Conservation (phyloP, 23 red algal genomes). For the Gracilariopsis chorda region DNA sequence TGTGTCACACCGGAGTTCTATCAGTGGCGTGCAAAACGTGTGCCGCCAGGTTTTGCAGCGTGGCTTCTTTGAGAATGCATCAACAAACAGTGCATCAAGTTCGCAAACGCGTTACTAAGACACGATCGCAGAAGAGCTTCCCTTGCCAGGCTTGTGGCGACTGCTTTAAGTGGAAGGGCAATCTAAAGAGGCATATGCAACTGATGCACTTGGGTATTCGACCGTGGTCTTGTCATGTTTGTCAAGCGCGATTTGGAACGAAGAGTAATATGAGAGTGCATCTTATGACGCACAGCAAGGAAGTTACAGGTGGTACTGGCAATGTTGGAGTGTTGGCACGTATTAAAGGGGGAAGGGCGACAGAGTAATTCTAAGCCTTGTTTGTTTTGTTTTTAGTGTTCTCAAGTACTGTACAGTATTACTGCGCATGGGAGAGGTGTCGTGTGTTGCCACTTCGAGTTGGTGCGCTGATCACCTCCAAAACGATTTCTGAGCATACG, state of each 20-base stretch:
- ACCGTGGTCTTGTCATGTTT: conserved; percentile 40
- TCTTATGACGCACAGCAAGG: conserved; percentile 37
- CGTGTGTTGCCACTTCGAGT: too few relatives aligned
- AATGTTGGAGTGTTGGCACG: too few relatives aligned
- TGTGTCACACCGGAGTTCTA: conserved; percentile 45
- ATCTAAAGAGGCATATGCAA: conserved; percentile 46
- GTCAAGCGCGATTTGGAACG: conserved; percentile 48
- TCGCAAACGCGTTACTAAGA: neutral
- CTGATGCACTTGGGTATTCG: conserved; percentile 26
- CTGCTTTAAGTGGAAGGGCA: conserved; percentile 63
- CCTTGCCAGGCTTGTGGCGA: conserved; percentile 28
- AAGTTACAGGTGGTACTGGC: too few relatives aligned
- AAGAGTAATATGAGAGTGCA: conserved; percentile 62
- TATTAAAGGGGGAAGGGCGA: too few relatives aligned
- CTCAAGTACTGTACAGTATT: too few relatives aligned
- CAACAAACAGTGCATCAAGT: conserved; percentile 8
- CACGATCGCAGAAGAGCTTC: neutral
- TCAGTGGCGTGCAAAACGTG: neutral
- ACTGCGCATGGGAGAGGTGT: too few relatives aligned
- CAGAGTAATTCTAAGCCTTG: too few relatives aligned
- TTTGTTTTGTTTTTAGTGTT: too few relatives aligned
- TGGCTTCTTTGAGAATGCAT: neutral
- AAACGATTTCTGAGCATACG: too few relatives aligned
- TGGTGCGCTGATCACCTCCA: too few relatives aligned
- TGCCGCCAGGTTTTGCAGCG: neutral